Evolutionary conservation across 108 stramenopile species (phyloP).

Genomic region (Cyclotella sp.): DNA sequence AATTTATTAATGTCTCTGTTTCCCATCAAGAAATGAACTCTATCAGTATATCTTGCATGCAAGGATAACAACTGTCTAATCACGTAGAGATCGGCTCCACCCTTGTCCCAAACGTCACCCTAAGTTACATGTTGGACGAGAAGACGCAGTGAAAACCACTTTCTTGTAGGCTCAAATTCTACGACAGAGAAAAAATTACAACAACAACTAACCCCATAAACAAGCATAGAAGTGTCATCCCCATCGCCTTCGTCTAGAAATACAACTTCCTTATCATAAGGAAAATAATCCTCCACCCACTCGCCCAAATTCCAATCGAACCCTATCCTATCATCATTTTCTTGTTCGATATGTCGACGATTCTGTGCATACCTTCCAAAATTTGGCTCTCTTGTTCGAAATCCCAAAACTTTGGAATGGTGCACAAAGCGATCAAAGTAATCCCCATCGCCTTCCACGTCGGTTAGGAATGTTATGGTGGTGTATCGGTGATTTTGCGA

Average conservation of each 20-base stretch:
- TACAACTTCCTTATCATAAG: slow-evolving; percentile 69
- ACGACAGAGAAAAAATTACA: not conserved
- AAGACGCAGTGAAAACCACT: not conserved
- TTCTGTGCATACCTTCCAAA: slow-evolving; percentile 17
- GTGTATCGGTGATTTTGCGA: not conserved
- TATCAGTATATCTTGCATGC: slow-evolving; percentile 68
- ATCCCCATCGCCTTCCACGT: slow-evolving; percentile 85
- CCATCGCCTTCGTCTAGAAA: slow-evolving; percentile 51
- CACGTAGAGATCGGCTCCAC: slow-evolving; percentile 84
- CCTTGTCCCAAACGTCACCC: slow-evolving; percentile 91
- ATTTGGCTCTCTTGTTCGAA: slow-evolving; percentile 42
- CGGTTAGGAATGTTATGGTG: slow-evolving; percentile 67
- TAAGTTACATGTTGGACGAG: slow-evolving; percentile 57
- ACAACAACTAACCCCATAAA: slow-evolving; percentile 36
- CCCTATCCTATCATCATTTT: slow-evolving; percentile 10
- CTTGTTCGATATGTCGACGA: not conserved
- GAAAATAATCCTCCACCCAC: slow-evolving; percentile 58
- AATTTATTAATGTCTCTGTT: slow-evolving; percentile 94
- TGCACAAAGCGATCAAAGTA: slow-evolving; percentile 85
- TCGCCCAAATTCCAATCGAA: slow-evolving; percentile 37
- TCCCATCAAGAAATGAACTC: slow-evolving; percentile 85
- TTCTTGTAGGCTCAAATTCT: not conserved
- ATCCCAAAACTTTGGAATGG: slow-evolving; percentile 71
- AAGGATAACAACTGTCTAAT: slow-evolving; percentile 81
- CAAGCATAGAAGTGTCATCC: slow-evolving; percentile 25